phyloP scores from a whole-genome alignment of 192 early-diverging fungal genomes.

The Spizellomyces punctatus region DNA sequence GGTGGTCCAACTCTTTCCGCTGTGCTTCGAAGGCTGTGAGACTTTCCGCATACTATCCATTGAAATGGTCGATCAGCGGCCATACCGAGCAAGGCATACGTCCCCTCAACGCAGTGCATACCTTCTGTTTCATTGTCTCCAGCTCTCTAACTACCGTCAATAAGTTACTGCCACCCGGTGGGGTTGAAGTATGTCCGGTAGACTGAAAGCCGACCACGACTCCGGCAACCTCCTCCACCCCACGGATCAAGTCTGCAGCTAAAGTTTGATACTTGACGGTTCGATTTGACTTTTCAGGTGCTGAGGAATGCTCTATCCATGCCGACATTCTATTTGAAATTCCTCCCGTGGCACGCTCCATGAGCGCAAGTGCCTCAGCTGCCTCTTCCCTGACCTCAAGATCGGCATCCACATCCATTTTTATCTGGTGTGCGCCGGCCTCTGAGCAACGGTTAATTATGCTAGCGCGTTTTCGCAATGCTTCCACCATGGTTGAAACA shows the following conservation, averaged over 20 bases:
- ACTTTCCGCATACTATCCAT: constrained; percentile 19
- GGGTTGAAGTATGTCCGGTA: neutral
- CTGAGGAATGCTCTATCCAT: constrained; percentile 9
- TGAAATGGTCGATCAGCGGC: too few relatives aligned
- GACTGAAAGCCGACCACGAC: constrained; percentile 9
- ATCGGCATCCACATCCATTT: neutral
- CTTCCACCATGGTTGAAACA: constrained; percentile 18
- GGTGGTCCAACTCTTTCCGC: constrained; percentile 31
- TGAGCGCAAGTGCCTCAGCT: constrained; percentile 22
- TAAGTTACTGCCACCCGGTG: neutral
- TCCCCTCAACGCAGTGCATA: too few relatives aligned
- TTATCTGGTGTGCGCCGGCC: neutral
- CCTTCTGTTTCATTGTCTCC: constrained; percentile 6
- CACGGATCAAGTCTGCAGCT: constrained; percentile 25
- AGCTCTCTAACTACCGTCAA: constrained; percentile 18
- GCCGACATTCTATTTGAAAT: constrained; percentile 6
- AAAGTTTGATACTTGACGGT: constrained; percentile 15
- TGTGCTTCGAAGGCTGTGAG: constrained; percentile 24
- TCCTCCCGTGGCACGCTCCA: constrained; percentile 20
- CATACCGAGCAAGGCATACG: too few relatives aligned
- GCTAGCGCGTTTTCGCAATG: constrained; percentile 18
- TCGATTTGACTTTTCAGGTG: neutral
- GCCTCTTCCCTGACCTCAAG: constrained; percentile 17
- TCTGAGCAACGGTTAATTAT: constrained; percentile 1
- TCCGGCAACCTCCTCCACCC: constrained; percentile 33